Percentiles rank a stretch among this genome's conserved stretches.
phyloP scores from a whole-genome alignment of 2,329 filamentous ascomycete species.

The Mollisiaceae sp. region DNA sequence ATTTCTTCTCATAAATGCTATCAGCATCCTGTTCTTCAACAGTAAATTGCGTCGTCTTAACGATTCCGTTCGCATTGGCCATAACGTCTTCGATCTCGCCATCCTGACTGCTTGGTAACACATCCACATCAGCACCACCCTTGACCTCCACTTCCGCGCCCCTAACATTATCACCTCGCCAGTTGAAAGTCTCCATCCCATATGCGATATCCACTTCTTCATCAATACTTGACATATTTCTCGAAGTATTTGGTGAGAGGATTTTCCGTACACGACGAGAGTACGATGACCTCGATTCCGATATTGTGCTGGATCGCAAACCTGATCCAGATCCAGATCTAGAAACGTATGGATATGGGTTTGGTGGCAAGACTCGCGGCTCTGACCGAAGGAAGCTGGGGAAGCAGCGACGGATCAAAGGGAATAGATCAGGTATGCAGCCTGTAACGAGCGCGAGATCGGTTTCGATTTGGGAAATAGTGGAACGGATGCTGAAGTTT shows the following conservation, averaged over 20 bases:
- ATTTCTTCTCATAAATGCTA: conserved; percentile 6
- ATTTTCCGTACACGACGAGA: conserved; percentile 8
- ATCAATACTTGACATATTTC: conserved; percentile 3
- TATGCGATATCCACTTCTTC: conserved; percentile 4
- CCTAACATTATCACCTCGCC: conserved; percentile 3
- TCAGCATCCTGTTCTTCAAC: conserved; percentile 8
- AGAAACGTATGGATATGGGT: conserved; percentile 17
- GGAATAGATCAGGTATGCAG: conserved; percentile 25
- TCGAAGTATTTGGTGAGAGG: neutral
- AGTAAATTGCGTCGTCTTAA: conserved; percentile 16
- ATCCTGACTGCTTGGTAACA: conserved; percentile 13
- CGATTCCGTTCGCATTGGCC: conserved; percentile 2
- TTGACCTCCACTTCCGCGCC: conserved; percentile 6
- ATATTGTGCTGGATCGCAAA: neutral
- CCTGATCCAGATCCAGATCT: neutral
- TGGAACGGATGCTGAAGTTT: conserved; percentile 28
- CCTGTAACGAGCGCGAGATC: conserved; percentile 31
- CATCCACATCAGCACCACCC: neutral
- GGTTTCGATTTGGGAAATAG: conserved; percentile 32
- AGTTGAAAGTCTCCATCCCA: conserved; percentile 19
- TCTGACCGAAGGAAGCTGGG: conserved; percentile 19
- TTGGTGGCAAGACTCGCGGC: neutral
- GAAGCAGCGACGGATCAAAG: conserved; percentile 19
- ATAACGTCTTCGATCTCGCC: conserved; percentile 2
- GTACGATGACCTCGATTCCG: conserved; percentile 5